Evolutionary conservation across 1,139 yeast genomes (phyloP).

Genomic region (Sugiyamaella sp.): DNA sequence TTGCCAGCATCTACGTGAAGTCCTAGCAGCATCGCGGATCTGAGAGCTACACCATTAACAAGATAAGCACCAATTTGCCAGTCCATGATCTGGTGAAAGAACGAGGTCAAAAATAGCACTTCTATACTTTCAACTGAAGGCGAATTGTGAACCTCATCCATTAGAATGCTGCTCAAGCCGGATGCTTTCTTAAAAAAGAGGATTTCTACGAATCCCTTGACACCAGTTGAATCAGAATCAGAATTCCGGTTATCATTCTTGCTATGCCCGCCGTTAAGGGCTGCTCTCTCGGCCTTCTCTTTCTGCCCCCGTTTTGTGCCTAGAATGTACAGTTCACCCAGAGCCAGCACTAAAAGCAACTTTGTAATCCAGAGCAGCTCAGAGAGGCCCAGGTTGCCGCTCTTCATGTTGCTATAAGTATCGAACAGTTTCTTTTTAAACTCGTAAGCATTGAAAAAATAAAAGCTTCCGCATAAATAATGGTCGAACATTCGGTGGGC

Average conservation of each 20-base stretch:
- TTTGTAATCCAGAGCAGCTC: conserved; percentile 69
- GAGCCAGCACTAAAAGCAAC: conserved; percentile 70
- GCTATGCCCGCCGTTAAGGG: too few relatives aligned
- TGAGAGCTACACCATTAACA: conserved; percentile 75
- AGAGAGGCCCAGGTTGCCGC: conserved; percentile 22
- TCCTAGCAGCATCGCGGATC: conserved; percentile 75
- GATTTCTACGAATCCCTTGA: conserved; percentile 21
- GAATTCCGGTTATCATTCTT: too few relatives aligned
- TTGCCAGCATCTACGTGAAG: conserved; percentile 53
- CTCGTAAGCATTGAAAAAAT: conserved; percentile 77
- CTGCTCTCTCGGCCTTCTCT: neutral
- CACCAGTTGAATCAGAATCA: neutral
- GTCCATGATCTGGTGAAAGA: conserved; percentile 82
- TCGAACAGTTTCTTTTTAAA: conserved; percentile 27
- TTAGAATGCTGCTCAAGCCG: conserved; percentile 26
- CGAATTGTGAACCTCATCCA: conserved; percentile 31
- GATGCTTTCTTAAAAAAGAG: conserved; percentile 31
- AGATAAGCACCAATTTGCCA: conserved; percentile 82
- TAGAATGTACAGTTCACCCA: conserved; percentile 73
- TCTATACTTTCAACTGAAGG: conserved; percentile 58
- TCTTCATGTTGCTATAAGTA: conserved; percentile 23
- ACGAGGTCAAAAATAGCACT: conserved; percentile 73
- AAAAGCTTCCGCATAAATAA: conserved; percentile 83
- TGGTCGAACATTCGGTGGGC: conserved; percentile 75
- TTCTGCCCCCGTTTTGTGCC: conserved; percentile 12